These are phyloP conservation scores for Colletotrichum sp. DNA, from an alignment of 2,329 filamentous ascomycete genomes.

Conservation along the genomic window DNA sequence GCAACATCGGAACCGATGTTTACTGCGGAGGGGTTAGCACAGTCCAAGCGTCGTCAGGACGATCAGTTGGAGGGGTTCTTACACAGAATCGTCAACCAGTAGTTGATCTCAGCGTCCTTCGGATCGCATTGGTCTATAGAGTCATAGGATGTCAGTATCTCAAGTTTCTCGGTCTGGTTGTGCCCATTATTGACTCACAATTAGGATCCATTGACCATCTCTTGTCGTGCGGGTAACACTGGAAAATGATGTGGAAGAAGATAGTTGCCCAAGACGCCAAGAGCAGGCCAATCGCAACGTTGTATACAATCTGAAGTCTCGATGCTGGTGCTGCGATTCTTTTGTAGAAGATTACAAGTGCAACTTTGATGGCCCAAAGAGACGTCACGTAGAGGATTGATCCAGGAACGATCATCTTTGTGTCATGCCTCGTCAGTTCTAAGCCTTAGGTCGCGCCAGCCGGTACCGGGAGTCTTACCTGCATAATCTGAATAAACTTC, in stretches of 20 bases:
- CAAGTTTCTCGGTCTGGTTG: not conserved
- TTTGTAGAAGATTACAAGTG: conserved; percentile 46
- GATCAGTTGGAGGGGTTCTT: not conserved
- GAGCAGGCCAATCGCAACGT: conserved; percentile 35
- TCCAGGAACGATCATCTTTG: conserved; percentile 43
- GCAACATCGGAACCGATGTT: not conserved
- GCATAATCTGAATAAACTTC: conserved; percentile 30
- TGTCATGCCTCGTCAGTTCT: not conserved
- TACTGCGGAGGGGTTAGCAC: not conserved
- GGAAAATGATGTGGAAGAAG: conserved; percentile 43
- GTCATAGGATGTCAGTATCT: not conserved
- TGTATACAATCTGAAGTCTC: conserved; percentile 40
- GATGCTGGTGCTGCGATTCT: conserved; percentile 39
- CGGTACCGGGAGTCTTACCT: conserved; percentile 14
- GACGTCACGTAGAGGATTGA: conserved; percentile 44
- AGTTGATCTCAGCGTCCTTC: conserved; percentile 16
- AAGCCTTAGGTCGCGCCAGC: not conserved
- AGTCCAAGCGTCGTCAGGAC: not conserved
- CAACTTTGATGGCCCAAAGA: conserved; percentile 45
- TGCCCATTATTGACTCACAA: conserved; percentile 16
- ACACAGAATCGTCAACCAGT: conserved; percentile 23
- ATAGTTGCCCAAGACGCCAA: conserved; percentile 34
- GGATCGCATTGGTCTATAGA: conserved; percentile 14
- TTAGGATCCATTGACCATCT: conserved; percentile 32
- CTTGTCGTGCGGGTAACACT: conserved; percentile 39